A percentile compares a stretch with the other conserved stretches of the same genome.
These are phyloP conservation scores for Moricandia arvensis DNA, from an alignment of 345 rosid genomes.

Conservation along the genomic window DNA sequence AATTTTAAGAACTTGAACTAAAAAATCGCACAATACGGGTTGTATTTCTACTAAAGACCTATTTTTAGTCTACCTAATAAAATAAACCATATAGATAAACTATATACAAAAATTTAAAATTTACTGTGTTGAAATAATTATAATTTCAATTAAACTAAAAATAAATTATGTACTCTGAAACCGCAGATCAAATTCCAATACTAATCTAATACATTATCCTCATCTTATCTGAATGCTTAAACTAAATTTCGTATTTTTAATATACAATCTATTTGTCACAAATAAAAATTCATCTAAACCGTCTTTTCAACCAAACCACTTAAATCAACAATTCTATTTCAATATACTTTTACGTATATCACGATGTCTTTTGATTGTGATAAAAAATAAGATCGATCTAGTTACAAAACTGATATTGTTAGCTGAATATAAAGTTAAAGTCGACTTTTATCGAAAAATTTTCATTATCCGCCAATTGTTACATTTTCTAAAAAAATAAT, in stretches of 20 bases:
- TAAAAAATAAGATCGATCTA: too few relatives aligned
- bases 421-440: too few relatives aligned
- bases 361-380: too few relatives aligned
- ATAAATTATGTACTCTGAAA: not conserved
- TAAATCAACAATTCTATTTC: too few relatives aligned
- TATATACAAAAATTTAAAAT: too few relatives aligned
- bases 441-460: too few relatives aligned
- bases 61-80: not conserved
- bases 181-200: not conserved
- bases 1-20: too few relatives aligned
- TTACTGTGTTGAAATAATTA: not conserved
- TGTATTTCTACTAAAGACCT: not conserved
- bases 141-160: not conserved
- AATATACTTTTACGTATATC: too few relatives aligned
- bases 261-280: not conserved
- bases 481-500: not conserved
- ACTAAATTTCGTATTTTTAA: not conserved
- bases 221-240: not conserved
- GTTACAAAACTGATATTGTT: too few relatives aligned
- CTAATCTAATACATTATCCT: not conserved
- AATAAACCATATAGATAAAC: not conserved
- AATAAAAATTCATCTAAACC: too few relatives aligned
- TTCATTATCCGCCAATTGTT: not conserved
- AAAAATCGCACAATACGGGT: not conserved
- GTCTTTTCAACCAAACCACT: not conserved